Conservation (phyloP, 192 early-diverging fungal genomes). For the Allomyces arbusculus region DNA sequence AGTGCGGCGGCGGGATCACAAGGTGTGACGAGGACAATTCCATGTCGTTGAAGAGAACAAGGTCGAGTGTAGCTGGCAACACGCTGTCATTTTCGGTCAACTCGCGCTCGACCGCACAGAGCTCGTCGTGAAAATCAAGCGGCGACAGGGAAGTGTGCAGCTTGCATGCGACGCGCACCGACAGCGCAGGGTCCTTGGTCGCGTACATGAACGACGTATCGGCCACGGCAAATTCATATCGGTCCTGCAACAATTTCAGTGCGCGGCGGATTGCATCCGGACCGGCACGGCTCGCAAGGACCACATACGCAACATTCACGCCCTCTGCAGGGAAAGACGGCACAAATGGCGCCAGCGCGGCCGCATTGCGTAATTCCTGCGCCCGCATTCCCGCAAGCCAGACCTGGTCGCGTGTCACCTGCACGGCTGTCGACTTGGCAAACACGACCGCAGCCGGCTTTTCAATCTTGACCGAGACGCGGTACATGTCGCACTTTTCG, state of each 20-base stretch:
- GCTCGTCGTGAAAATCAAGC: too few relatives aligned
- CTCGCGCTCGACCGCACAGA: too few relatives aligned
- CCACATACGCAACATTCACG: constrained; percentile 44
- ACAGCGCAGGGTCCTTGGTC: constrained; percentile 45
- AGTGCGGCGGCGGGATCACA: constrained; percentile 67
- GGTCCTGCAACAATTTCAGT: constrained; percentile 25
- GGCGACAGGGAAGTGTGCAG: too few relatives aligned
- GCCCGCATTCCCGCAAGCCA: neutral
- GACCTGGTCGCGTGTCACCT: constrained; percentile 53
- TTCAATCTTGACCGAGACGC: constrained; percentile 68
- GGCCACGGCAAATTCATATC: constrained; percentile 24
- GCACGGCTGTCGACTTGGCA: constrained; percentile 70
- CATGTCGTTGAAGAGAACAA: constrained; percentile 68
- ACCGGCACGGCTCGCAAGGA: constrained; percentile 70
- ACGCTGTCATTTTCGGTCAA: constrained; percentile 34
- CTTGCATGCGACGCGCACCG: too few relatives aligned
- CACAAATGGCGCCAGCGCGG: too few relatives aligned
- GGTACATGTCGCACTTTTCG: constrained; percentile 60
- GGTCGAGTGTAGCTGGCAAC: constrained; percentile 82
- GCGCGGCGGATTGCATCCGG: constrained; percentile 56
- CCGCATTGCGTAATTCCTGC: neutral
- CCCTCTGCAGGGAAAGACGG: neutral
- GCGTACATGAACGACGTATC: constrained; percentile 98
- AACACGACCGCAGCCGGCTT: constrained; percentile 88
- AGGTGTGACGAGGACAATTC: constrained; percentile 42